Evolutionary conservation across 2,329 filamentous ascomycete species (phyloP).

Genomic region (Aplosporella prunicola): DNA sequence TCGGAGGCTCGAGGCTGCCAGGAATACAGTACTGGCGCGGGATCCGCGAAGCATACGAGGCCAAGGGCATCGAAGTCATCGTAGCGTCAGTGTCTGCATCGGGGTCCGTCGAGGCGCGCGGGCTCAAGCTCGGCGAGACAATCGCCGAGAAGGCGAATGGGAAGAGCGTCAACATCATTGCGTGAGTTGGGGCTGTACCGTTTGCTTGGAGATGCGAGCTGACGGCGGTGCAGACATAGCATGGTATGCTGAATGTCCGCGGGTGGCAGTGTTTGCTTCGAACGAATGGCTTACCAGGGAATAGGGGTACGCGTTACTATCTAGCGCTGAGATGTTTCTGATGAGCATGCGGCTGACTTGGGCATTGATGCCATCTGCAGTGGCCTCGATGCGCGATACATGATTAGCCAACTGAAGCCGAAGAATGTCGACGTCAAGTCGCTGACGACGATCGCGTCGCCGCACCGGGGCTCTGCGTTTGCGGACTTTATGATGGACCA

Average conservation of each 20-base stretch:
- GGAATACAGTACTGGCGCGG: slow-evolving; percentile 57
- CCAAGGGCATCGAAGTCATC: slow-evolving; percentile 51
- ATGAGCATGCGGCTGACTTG: background rate
- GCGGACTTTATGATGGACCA: slow-evolving; percentile 52
- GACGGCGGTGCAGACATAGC: slow-evolving; percentile 41
- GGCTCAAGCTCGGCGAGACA: slow-evolving; percentile 41
- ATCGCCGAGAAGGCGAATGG: slow-evolving; percentile 46
- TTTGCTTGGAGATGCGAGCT: slow-evolving; percentile 13
- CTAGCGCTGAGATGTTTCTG: background rate
- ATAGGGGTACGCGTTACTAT: slow-evolving; percentile 35
- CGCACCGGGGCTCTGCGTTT: slow-evolving; percentile 52
- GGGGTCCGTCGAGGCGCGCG: slow-evolving; percentile 50
- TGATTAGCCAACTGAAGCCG: slow-evolving; percentile 51
- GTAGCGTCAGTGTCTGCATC: slow-evolving; percentile 51
- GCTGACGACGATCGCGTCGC: slow-evolving; percentile 53
- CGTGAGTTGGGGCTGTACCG: slow-evolving; percentile 40
- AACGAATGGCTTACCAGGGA: slow-evolving; percentile 15
- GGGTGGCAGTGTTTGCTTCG: too few relatives aligned
- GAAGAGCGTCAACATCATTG: slow-evolving; percentile 55
- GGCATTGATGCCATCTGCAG: slow-evolving; percentile 23
- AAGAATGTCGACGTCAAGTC: slow-evolving; percentile 66
- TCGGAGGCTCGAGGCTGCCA: slow-evolving; percentile 45
- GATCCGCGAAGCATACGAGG: slow-evolving; percentile 48
- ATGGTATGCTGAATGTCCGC: slow-evolving; percentile 34
- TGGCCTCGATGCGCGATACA: slow-evolving; percentile 54